Percentiles rank a stretch among this genome's conserved stretches.
Conservation (phyloP, 495 filamentous ascomycete genomes). For the Evernia prunastri region DNA sequence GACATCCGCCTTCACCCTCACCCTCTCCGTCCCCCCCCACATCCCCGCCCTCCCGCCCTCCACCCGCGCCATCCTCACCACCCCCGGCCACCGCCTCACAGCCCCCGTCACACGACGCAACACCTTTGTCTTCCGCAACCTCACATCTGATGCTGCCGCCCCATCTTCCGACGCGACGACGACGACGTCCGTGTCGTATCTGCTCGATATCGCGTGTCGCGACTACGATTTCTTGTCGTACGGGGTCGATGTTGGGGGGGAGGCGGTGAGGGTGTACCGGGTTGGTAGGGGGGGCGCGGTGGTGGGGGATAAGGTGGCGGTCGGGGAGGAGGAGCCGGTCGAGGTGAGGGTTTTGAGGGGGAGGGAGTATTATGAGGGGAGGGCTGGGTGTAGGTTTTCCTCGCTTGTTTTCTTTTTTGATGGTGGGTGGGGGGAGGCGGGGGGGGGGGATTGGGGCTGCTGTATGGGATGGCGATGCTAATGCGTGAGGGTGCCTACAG, state of each 20-base stretch:
- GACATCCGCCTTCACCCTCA: slow-evolving; percentile 58
- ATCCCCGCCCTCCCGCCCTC: slow-evolving; percentile 55
- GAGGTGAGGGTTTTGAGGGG: slow-evolving; percentile 53
- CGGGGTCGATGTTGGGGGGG: slow-evolving; percentile 62
- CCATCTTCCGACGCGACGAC: slow-evolving; percentile 15
- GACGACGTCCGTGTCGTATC: slow-evolving; percentile 55
- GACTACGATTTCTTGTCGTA: slow-evolving; percentile 70
- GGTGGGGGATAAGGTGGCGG: slow-evolving; percentile 54
- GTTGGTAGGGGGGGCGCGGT: slow-evolving; percentile 79
- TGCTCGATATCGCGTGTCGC: slow-evolving; percentile 67
- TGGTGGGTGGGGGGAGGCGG: not conserved
- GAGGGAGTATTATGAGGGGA: slow-evolving; percentile 68
- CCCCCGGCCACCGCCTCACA: slow-evolving; percentile 47
- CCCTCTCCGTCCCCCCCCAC: slow-evolving; percentile 37
- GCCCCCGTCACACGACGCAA: slow-evolving; percentile 59
- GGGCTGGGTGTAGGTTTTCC: slow-evolving; percentile 60
- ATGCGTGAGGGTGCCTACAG: slow-evolving; percentile 26
- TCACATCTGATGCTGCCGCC: slow-evolving; percentile 30
- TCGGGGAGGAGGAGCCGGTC: slow-evolving; percentile 33
- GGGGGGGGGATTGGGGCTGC: not conserved
- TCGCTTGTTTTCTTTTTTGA: not conserved
- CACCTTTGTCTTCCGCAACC: slow-evolving; percentile 64
- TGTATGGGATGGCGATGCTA: not conserved
- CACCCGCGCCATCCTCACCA: slow-evolving; percentile 47
- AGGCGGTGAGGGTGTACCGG: slow-evolving; percentile 47